Evolutionary conservation across 1,284 basidiomycete genomes (phyloP), one percentile per base, ranked within the genome.

Genomic region (Leccinum proliferum): DNA sequence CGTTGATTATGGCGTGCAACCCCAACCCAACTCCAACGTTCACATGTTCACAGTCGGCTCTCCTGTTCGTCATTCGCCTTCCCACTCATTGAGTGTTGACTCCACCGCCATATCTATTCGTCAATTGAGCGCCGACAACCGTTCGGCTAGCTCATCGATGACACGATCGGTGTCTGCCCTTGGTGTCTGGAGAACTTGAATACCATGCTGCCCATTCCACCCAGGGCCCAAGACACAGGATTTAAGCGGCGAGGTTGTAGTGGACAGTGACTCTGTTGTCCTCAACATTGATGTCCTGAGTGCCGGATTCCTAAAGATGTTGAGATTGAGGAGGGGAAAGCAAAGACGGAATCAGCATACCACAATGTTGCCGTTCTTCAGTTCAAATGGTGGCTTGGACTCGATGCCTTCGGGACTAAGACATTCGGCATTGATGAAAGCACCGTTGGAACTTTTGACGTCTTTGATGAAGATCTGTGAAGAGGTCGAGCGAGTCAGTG

Each of bases 241-340:
- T 29, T 29, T 29, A 29, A 29, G 29, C 29, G 29, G 35, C 37
- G 37, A 39, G 12, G 10, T 98, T 98, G 80, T 98, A 95, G 77
- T 99, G 96, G 58, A 98, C 89, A 66, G 98, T 95, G 0, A 94
- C 95, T 77, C 94, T 39, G 82, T 97, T 98, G 79, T 99, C 97
- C 73, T 99, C 96, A 65, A 94, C 93, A 62, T 97, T 92, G 66
- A 99, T 99, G 78, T 99, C 96, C 21, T 21, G 21, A 74, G 99
- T 99, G 64, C 96, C 96, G 73, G 98, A 98, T 86, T 98, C 29
- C 29, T 29, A 29, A 5, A 29, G 29, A 29, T 29, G 29, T 29
- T 29, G 29, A 29, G 29, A 29, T 29, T 29, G 95, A 92, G 94
- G 70, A 1, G 29, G 5, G 39, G 14, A 14, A 39, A 39, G 37